Evolutionary conservation across 768 basidiomycete genomes (phyloP), one percentile per base, ranked within the genome.

Genomic region (Paxillus rubicundulus): DNA sequence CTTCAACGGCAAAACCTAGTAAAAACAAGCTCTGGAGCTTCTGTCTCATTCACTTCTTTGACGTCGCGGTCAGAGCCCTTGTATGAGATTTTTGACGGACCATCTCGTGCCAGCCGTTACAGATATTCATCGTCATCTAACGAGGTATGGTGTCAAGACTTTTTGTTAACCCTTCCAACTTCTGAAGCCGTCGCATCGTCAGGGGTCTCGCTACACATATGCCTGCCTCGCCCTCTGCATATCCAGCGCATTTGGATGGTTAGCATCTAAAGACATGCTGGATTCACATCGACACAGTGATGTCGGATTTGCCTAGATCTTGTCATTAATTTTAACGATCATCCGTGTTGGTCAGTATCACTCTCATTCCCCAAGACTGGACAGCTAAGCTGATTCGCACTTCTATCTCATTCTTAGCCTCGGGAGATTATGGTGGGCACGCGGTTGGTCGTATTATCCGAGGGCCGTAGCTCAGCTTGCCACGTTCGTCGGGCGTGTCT

Each of bases 61-160:
- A 34, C 34, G 5, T 55, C 64, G 32, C 58, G 66, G 12, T 65
- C 73, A 18, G 69, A 73, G 33, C 65, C 68, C 14, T 50, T 73
- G 20, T 61, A 67, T 24, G 65, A 72, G 57, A 47, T 76, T 14
- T 80, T 79, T 52, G 77, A 79, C 24, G 78, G 78, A 3, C 79
- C 79, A 16, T 77, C 79, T 5, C 68, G 72, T 27, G 56, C 62
- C 38, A 56, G 38, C 17, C 60, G 54, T 34, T 61, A 61, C 30
- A 56, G 21, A 53, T 58, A 61, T 10, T 50, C 55, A 44, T 17
- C 49, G 2, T 32, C 47, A 8, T 50, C 33, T 5, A 41, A 52
- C 16, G 49, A 57, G 59, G 67, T 55, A 50, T 13, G 61, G 63
- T 28, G 61, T 13, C 9, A 18, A n/a, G 10, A 48, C 27, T 10